A percentile compares a stretch with the other conserved stretches of the same genome.
phyloP scores from a whole-genome alignment of 2,329 filamentous ascomycete genomes.

The Sclerotinia minor region DNA sequence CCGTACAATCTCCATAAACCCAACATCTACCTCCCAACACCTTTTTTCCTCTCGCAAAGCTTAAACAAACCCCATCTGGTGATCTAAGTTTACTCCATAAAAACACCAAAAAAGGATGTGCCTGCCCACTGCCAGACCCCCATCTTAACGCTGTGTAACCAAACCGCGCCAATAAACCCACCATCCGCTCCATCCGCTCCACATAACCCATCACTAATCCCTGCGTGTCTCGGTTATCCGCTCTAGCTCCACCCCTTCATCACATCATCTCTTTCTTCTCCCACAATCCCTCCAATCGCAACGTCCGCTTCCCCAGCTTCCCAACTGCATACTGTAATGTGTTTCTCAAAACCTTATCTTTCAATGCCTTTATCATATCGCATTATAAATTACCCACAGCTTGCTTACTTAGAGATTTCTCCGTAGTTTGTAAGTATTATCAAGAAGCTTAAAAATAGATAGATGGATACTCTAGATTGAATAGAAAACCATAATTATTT shows the following conservation, averaged over 20 bases:
- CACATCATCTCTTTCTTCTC: not conserved
- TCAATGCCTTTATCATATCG: not conserved
- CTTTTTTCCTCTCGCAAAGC: too few species aligned
- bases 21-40: not conserved
- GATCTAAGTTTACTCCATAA: too few species aligned
- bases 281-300: slow-evolving; percentile 4
- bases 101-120: not conserved
- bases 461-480: too few species aligned
- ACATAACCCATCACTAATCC: slow-evolving; percentile 10
- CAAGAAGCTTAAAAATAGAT: too few species aligned
- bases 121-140: not conserved
- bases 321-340: not conserved
- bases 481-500: too few species aligned
- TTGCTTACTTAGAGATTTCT: not conserved
- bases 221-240: slow-evolving; percentile 10
- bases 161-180: slow-evolving; percentile 2
- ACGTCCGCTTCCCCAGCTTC: too few species aligned
- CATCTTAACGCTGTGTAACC: not conserved
- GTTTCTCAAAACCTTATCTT: not conserved
- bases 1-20: too few species aligned
- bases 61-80: not conserved
- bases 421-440: too few species aligned
- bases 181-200: not conserved
- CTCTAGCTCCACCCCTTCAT: slow-evolving; percentile 9
- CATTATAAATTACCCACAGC: slow-evolving; percentile 11